Percentiles rank a stretch among this genome's conserved stretches.
phyloP scores from a whole-genome alignment of 352 stramenopile genomes.

The Phytophthora podocarpi region DNA sequence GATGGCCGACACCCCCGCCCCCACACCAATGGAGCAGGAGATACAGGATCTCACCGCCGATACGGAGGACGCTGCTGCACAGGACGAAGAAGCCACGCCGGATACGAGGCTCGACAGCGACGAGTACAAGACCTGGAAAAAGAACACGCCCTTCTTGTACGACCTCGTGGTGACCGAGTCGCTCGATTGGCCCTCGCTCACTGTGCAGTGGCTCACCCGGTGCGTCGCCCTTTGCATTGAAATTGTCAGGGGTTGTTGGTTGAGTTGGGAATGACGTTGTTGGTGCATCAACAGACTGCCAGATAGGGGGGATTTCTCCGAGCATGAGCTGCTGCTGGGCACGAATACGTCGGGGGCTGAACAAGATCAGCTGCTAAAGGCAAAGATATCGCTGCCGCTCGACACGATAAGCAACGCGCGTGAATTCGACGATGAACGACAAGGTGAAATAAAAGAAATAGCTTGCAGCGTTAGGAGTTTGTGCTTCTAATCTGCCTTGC shows the following conservation, averaged over 20 bases:
- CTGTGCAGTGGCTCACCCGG: constrained; percentile 96
- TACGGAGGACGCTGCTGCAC: constrained; percentile 3
- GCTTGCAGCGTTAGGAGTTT: too few species aligned
- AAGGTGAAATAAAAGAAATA: constrained; percentile 29
- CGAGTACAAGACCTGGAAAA: constrained; percentile 99
- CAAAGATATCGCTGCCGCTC: constrained; percentile 94
- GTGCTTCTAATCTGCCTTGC: neutral
- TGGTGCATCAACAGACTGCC: too few species aligned
- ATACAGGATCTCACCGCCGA: constrained; percentile 5
- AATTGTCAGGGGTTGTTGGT: too few species aligned
- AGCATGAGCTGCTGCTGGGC: constrained; percentile 98
- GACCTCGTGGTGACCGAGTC: constrained; percentile 99
- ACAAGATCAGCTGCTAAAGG: constrained; percentile 91
- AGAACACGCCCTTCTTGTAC: constrained; percentile 99
- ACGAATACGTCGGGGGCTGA: constrained; percentile 96
- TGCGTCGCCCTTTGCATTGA: too few species aligned
- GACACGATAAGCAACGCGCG: constrained; percentile 95
- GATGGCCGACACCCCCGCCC: constrained; percentile 7
- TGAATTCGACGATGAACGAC: constrained; percentile 97
- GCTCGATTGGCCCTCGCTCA: constrained; percentile 99
- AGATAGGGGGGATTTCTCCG: constrained; percentile 92
- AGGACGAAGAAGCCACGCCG: constrained; percentile 61
- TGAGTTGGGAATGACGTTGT: too few species aligned
- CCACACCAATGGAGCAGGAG: constrained; percentile 14
- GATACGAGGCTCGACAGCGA: constrained; percentile 97